Evolutionary conservation across 192 early-diverging fungal species (phyloP).

Genomic region (Coemansia nantahalensis): DNA sequence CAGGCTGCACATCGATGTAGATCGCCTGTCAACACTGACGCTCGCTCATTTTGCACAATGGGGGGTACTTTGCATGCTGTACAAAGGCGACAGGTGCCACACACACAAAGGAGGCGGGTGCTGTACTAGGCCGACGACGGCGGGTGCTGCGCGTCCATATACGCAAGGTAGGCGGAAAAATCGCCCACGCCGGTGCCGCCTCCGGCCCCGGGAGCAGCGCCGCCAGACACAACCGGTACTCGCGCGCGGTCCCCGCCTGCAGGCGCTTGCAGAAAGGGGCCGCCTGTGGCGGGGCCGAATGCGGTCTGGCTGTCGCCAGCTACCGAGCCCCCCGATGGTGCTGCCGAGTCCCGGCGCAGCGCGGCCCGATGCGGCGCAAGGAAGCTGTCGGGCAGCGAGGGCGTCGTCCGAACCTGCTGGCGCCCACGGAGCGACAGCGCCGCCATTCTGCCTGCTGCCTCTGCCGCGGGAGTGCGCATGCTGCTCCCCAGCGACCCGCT

Average conservation of each 20-base stretch:
- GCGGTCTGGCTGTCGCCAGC: constrained; percentile 1
- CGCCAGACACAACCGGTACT: constrained; percentile 1
- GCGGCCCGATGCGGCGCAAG: constrained; percentile 4
- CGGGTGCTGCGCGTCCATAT: constrained; percentile 23
- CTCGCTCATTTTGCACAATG: no score
- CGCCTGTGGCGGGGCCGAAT: background rate
- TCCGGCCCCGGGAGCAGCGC: background rate
- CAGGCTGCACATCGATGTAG: no score
- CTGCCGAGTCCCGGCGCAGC: constrained; percentile 10
- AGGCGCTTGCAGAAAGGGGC: background rate
- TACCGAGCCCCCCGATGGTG: constrained; percentile 5
- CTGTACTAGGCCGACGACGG: background rate
- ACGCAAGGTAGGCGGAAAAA: constrained; percentile 39
- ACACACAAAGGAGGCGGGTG: no score
- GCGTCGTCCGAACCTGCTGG: constrained; percentile 28
- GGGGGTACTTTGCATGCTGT: no score
- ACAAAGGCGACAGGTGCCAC: no score
- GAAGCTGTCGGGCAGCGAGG: constrained; percentile 37
- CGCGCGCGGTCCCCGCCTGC: background rate
- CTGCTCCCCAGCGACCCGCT: no score
- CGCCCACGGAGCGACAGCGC: constrained; percentile 11
- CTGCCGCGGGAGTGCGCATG: background rate
- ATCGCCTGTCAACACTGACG: no score
- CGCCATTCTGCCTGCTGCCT: constrained; percentile 9
- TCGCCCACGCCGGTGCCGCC: constrained; percentile 28